Evolutionary conservation across 495 filamentous ascomycete species (phyloP).

Genomic region (Cercophora scortea): DNA sequence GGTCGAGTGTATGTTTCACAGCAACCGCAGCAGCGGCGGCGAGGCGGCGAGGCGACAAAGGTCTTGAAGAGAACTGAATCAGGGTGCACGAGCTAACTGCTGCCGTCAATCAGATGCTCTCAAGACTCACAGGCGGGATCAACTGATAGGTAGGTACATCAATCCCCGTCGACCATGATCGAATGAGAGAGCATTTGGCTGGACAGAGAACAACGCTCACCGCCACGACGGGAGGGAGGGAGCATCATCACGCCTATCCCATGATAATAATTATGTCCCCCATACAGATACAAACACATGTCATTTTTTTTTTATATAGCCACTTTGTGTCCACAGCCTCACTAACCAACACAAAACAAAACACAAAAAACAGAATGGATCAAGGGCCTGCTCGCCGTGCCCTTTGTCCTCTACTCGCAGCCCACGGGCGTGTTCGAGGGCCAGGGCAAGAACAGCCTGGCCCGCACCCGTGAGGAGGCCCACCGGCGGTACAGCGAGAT

Average conservation of each 20-base stretch:
- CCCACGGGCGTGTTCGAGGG: conserved; percentile 74
- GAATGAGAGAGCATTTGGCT: too few relatives aligned
- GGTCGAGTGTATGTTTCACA: conserved; percentile 63
- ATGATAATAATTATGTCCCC: too few relatives aligned
- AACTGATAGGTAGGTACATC: conserved; percentile 57
- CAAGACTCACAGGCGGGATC: conserved; percentile 81
- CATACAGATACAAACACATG: too few relatives aligned
- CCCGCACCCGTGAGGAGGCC: conserved; percentile 55
- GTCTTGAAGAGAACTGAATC: neutral
- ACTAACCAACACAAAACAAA: neutral
- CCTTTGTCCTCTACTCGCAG: conserved; percentile 94
- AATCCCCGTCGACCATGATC: neutral
- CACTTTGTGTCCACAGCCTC: neutral
- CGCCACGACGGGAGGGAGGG: too few relatives aligned
- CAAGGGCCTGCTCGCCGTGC: conserved; percentile 85
- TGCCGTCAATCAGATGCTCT: conserved; percentile 62
- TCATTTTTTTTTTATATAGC: too few relatives aligned
- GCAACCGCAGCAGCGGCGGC: too few relatives aligned
- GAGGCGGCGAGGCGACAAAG: too few relatives aligned
- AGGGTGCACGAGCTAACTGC: neutral
- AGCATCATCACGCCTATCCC: too few relatives aligned
- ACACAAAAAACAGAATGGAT: conserved; percentile 44
- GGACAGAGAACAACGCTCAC: too few relatives aligned
- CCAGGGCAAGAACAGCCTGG: conserved; percentile 42
- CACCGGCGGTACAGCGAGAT: conserved; percentile 91